Base-by-base conservation (phyloP, 1,284 basidiomycete genomes). In the Albatrellus sp. region DNA sequence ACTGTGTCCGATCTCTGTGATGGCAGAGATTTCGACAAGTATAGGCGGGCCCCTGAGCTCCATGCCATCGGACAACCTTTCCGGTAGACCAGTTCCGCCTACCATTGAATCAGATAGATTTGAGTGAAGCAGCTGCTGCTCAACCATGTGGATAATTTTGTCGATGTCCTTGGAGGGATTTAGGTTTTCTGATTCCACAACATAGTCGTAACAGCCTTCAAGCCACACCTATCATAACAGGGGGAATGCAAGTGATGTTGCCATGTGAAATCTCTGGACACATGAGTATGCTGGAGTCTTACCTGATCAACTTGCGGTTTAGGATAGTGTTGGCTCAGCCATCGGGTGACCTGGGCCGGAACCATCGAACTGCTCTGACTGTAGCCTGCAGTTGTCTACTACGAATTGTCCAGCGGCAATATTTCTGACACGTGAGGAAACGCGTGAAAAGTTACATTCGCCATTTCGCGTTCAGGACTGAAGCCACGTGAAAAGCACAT, bases 1-100 rank as follows among this genome's bases (percentile, higher is more conserved):
- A 54, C 84, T 85, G 40, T 73, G 63, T 0, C 77, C 81, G 30
- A 88, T 77, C 45, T 89, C 85, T 14, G 80, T 90, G 10, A 89
- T 73, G 2, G 78, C 66, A 7, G 71, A 64, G 16, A 93, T 70
- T 50, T 90, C 76, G 9, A 86, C 77, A 17, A 84, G 72, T 20
- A 84, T 60, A 1, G 74, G 70, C 6, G 63, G 63, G 0, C 72
- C 70, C 28, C 56, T 53, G 40, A 65, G 56, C 3, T 57, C 54
- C 13, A 52, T 45, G 29, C 68, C 65, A 5, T 62, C 56, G 10
- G 61, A 50, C 33, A 77, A 54, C 47, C 74, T 57, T 0, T 55
- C 57, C 3, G 80, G 77, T 10, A 87, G 67, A 0, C 84, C 84
- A 0, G 85, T 83, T 0, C 74, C 72, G 14, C 64, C 66, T 0